Conservation (phyloP, 805 yeast genomes). For the Cyberlindnera euphorbiae region DNA sequence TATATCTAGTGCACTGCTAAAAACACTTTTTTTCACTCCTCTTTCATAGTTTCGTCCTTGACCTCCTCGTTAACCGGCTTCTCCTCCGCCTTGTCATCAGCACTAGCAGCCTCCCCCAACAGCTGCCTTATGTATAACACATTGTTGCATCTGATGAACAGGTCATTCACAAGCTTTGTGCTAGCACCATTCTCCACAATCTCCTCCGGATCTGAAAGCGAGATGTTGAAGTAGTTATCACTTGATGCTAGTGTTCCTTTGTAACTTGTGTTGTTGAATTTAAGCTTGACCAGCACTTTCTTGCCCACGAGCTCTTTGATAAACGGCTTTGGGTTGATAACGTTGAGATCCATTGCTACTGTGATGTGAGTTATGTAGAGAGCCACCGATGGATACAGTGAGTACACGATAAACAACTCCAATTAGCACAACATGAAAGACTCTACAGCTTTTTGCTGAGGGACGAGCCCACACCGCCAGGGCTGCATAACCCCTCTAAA, state of each 20-base stretch:
- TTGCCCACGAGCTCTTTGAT: conserved; percentile 70
- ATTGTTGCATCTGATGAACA: conserved; percentile 87
- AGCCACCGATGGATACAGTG: too few species aligned
- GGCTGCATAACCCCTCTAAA: too few species aligned
- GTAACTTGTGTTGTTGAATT: conserved; percentile 89
- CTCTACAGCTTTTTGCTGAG: too few species aligned
- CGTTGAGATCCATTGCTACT: conserved; percentile 36
- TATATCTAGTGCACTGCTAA: too few species aligned
- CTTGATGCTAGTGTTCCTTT: conserved; percentile 71
- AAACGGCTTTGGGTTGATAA: conserved; percentile 89
- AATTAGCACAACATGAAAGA: too few species aligned
- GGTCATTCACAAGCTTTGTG: conserved; percentile 61
- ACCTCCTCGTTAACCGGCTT: too few species aligned
- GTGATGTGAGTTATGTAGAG: too few species aligned
- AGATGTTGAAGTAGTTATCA: conserved; percentile 91
- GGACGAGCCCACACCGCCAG: too few species aligned
- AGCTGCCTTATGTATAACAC: conserved; percentile 47
- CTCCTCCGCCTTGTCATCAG: conserved; percentile 1
- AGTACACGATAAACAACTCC: too few species aligned
- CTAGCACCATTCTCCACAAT: conserved; percentile 41
- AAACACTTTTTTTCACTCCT: too few species aligned
- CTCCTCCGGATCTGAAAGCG: conserved; percentile 59
- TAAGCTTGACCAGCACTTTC: conserved; percentile 70
- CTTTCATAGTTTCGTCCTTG: too few species aligned
- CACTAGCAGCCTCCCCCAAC: conserved; percentile 7